These are phyloP conservation scores for Mortierella sp. DNA, from an alignment of 371 early-diverging fungal species.

Conservation along the genomic window DNA sequence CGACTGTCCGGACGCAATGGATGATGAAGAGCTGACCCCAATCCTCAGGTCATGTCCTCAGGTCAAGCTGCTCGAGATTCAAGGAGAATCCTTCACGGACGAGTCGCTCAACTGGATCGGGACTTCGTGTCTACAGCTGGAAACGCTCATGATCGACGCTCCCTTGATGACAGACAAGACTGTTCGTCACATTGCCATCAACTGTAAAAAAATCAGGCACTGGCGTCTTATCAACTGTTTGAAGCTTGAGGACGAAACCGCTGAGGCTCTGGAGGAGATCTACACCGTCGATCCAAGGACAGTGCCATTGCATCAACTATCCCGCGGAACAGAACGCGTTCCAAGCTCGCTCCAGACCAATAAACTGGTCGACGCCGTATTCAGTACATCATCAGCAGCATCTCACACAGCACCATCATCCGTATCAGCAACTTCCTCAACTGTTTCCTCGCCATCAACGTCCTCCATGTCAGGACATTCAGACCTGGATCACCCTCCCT, in stretches of 20 bases:
- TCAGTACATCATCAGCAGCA: neutral
- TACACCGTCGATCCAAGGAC: constrained; percentile 9
- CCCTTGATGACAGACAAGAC: constrained; percentile 36
- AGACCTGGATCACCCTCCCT: constrained; percentile 16
- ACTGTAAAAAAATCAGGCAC: constrained; percentile 25
- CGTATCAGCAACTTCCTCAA: constrained; percentile 23
- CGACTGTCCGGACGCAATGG: constrained; percentile 38
- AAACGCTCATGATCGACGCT: constrained; percentile 27
- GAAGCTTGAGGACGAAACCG: constrained; percentile 11
- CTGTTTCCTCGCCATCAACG: constrained; percentile 34
- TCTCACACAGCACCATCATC: neutral
- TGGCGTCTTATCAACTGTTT: constrained; percentile 43
- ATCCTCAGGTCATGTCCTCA: constrained; percentile 29
- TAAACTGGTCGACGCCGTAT: neutral
- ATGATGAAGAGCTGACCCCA: constrained; percentile 21
- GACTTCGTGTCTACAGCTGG: constrained; percentile 25
- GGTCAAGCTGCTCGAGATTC: constrained; percentile 39
- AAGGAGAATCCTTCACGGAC: constrained; percentile 51
- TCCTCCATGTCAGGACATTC: constrained; percentile 32
- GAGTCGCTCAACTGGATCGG: constrained; percentile 38
- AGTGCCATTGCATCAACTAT: neutral
- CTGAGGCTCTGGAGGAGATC: constrained; percentile 16
- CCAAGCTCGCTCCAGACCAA: neutral
- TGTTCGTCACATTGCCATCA: constrained; percentile 24
- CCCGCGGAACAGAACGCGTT: neutral